Conservation (phyloP, 116 monocot genomes). For the Phalaenopsis hybrid region DNA sequence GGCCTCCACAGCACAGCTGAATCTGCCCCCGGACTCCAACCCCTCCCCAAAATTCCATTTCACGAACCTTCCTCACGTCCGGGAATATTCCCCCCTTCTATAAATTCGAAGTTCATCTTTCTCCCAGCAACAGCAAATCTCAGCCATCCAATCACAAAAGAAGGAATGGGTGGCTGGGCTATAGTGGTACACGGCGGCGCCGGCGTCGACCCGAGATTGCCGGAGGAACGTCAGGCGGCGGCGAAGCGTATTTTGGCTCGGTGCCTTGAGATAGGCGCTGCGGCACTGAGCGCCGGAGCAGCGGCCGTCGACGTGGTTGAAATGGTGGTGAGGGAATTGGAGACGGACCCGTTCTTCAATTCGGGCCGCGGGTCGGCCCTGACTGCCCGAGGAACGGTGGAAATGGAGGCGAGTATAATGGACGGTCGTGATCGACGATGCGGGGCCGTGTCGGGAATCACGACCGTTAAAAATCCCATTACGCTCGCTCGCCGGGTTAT, state of each 20-base stretch:
- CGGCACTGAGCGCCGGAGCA: constrained; percentile 27
- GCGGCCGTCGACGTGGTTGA: constrained; percentile 78
- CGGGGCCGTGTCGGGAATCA: constrained; percentile 86
- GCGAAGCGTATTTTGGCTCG: constrained; percentile 62
- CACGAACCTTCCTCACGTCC: constrained; percentile 6
- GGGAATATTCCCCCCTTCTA: not conserved
- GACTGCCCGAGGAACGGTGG: constrained; percentile 61
- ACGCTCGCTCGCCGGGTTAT: constrained; percentile 31
- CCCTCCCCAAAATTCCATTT: not conserved
- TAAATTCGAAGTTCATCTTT: not conserved
- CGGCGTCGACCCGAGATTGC: constrained; percentile 80
- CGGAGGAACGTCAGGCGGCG: constrained; percentile 53
- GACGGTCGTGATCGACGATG: constrained; percentile 65
- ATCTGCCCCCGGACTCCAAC: not conserved
- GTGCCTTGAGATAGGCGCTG: constrained; percentile 60
- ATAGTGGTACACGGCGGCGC: constrained; percentile 93
- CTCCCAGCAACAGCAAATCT: not conserved
- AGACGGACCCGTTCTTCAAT: constrained; percentile 87
- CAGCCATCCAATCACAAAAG: not conserved
- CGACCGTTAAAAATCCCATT: constrained; percentile 86
- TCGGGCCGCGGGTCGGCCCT: constrained; percentile 85
- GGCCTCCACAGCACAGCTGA: not conserved
- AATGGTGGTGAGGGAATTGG: constrained; percentile 69
- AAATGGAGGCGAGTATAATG: constrained; percentile 99
- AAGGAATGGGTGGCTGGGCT: constrained; percentile 63